Base-by-base conservation (phyloP, 2,329 filamentous ascomycete genomes). In the Akanthomyces dipterigenus region DNA sequence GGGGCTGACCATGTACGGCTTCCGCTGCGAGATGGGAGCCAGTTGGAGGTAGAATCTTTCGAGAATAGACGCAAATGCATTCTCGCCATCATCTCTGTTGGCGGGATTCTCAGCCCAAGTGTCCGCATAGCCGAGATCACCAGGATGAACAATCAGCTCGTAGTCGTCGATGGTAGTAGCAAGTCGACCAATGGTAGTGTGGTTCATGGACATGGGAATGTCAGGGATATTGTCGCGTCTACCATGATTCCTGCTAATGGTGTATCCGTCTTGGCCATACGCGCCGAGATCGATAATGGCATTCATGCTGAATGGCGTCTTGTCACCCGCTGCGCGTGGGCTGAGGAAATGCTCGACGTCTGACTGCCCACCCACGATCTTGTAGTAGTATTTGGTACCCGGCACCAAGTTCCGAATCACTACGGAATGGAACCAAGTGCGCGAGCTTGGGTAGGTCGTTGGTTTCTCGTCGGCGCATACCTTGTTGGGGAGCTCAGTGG, bases 341-440 rank as follows among this genome's bases (percentile, higher is more conserved):
- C 42, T 14, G 18, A 82, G 66, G 70, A 86, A 86, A 42, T 80
- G 76, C 38, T 79, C 76, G 8, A 81, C 72, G 3, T 81, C 0
- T 82, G 82, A 70, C 85, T 86, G 36, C 75, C 79, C 2, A 81
- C 83, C 9, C 38, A 73, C 74, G 51, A 85, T 83, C 72, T 82
- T 77, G 73, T 86, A 86, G 73, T 83, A 86, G 69, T 86, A 86
- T 0, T 76, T 83, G 1, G 82, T 84, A 0, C 78, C 81, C 0
- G 83, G 77, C 0, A 69, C 70, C 20, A 86, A 70, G 7, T 67
- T 73, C 0, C 73, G 71, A 28, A 86, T 69, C 1, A 72, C 73
- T 0, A 82, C 82, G 0, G 73, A 71, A 64, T 83, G 80, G 38
- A 76, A 77, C 65, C 75, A 83, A 0, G 82, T 85, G 14, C 81